Base-by-base conservation (phyloP, 139 green algal species). In the Pleodorina starrii region DNA sequence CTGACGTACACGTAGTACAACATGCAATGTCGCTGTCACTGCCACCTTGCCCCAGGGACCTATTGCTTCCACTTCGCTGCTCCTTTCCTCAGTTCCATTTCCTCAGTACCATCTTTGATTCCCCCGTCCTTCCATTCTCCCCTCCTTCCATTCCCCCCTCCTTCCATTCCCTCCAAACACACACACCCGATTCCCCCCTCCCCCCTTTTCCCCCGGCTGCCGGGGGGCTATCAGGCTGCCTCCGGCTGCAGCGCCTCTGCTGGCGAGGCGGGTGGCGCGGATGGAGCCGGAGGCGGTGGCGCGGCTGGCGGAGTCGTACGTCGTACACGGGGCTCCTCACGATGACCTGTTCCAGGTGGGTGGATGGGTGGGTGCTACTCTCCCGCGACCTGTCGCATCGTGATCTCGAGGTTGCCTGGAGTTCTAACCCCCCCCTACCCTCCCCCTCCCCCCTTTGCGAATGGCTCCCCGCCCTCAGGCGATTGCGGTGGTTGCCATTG, bases 281-380 rank as follows among this genome's bases (percentile, higher is more conserved):
- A 42, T 87, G 81, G 44, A 36, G 0, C 57, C 79, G 1, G 79
- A 86, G 79, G 38, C 29, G 57, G 7, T 75, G 27, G 40, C 57
- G 27, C 79, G 27, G 38, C 57, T 86, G 36, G 57, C 81, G 14
- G 81, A 87, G 81, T 44, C 81, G 60, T 63, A 48, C 43, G 81
- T 60, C 1, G 81, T 63, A 35, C 21, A 19, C 25, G 29, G 43
- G 0, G 5, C 1, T 5, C 29, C 81, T 0, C 36, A 87, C 12
- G 81, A 87, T 43, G 42, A 77, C 29, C 43, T 87, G 60, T 87
- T 87, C 43, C 35, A 78, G 81, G 81, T 87, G 60, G 7, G 60
- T 43, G 79, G 14, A 7, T 42, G n/a, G 32, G n/a, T 66, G 72
- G 27, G 36, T 48, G 10, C 48, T n/a, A n/a, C n/a, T n/a, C n/a